phyloP scores from a whole-genome alignment of 179 eudicot species.

The Nepenthes alata region DNA sequence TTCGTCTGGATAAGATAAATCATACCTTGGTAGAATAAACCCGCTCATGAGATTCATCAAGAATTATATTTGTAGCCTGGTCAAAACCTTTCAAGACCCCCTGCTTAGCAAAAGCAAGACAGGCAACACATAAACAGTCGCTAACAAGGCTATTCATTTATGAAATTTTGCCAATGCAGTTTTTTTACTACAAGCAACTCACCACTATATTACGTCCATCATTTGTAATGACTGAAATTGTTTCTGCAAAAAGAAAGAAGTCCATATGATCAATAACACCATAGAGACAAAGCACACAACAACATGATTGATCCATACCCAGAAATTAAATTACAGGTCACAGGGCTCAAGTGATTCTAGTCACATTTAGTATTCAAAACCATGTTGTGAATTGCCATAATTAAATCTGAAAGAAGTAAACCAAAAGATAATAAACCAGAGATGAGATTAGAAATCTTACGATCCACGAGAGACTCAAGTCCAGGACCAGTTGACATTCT shows the following conservation, averaged over 20 bases:
- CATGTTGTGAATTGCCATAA: neutral
- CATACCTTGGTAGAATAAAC: conserved; percentile 87
- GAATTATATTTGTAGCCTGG: conserved; percentile 89
- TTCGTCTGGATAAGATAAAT: neutral
- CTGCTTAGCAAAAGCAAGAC: conserved; percentile 23
- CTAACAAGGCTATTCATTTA: neutral
- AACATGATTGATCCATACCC: neutral
- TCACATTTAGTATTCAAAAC: neutral
- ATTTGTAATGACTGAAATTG: conserved; percentile 79
- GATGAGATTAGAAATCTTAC: conserved; percentile 30
- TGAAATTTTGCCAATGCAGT: too few species aligned
- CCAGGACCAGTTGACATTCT: conserved; percentile 62
- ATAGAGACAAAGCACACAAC: neutral
- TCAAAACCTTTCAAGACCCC: conserved; percentile 81
- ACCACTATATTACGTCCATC: conserved; percentile 94
- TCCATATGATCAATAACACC: conserved; percentile 1
- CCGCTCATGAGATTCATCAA: conserved; percentile 93
- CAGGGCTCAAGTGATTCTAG: neutral
- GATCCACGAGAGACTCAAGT: conserved; percentile 79
- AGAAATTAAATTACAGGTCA: neutral
- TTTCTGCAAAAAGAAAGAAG: conserved; percentile 32
- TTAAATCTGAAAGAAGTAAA: conserved; percentile 2
- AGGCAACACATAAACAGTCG: neutral
- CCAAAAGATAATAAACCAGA: neutral
- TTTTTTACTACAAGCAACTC: conserved; percentile 16